A percentile compares a stretch with the other conserved stretches of the same genome.
phyloP scores from a whole-genome alignment of 1,284 basidiomycete species.

The Anthracocystis panici-leucophaei region DNA sequence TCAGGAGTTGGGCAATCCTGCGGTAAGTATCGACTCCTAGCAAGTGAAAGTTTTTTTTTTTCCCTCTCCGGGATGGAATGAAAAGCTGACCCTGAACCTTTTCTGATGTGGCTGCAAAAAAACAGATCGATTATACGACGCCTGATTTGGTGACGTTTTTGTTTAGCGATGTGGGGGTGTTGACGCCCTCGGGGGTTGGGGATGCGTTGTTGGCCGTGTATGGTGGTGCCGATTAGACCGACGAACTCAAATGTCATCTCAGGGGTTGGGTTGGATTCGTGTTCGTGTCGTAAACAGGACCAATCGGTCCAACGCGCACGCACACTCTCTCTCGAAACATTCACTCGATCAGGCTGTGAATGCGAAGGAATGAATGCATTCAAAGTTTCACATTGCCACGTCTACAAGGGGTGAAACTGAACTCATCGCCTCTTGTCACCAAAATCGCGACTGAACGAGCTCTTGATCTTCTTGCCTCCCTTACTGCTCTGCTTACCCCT shows the following conservation, averaged over 20 bases:
- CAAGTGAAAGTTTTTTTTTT: too few relatives aligned
- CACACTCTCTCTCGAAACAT: too few relatives aligned
- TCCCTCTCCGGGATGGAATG: too few relatives aligned
- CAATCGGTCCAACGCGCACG: too few relatives aligned
- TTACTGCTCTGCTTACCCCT: slow-evolving; percentile 12
- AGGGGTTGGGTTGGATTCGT: neutral
- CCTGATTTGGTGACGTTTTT: slow-evolving; percentile 89
- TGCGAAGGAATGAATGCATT: neutral
- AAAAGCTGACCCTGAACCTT: too few relatives aligned
- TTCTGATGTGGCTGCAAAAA: too few relatives aligned
- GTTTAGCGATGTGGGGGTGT: slow-evolving; percentile 89
- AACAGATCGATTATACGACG: slow-evolving; percentile 65
- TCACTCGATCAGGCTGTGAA: too few relatives aligned
- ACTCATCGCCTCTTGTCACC: slow-evolving; percentile 28
- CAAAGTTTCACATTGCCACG: neutral
- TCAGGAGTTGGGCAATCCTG: slow-evolving; percentile 62
- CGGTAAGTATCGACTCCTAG: too few relatives aligned
- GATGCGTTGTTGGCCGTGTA: slow-evolving; percentile 92
- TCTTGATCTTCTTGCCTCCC: slow-evolving; percentile 36
- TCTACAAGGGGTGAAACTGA: neutral
- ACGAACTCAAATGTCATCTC: neutral
- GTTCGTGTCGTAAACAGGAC: neutral
- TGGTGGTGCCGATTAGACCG: slow-evolving; percentile 57
- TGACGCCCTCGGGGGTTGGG: slow-evolving; percentile 90
- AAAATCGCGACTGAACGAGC: slow-evolving; percentile 48